A percentile compares a stretch with the other conserved stretches of the same genome.
phyloP scores from a whole-genome alignment of 331 rosid species.

The Phaseolus coccineus region DNA sequence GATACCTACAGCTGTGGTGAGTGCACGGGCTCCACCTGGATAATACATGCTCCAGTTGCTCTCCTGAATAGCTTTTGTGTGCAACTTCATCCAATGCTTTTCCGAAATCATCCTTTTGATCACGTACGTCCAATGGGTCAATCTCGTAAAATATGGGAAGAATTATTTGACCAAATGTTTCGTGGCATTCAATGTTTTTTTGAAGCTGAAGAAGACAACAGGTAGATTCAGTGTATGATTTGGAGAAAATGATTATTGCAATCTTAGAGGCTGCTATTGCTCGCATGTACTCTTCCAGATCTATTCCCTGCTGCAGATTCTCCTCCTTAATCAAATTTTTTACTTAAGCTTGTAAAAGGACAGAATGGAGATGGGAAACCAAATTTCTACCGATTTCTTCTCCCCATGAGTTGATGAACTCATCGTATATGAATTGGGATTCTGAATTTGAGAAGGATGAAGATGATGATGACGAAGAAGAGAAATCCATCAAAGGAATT shows the following conservation, averaged over 20 bases:
- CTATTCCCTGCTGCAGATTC: neutral
- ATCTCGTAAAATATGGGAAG: neutral
- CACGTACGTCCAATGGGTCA: neutral
- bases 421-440: neutral
- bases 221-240: neutral
- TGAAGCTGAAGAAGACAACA: neutral
- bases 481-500: neutral
- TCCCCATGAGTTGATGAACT: neutral
- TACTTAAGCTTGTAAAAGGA: neutral
- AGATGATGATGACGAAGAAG: neutral
- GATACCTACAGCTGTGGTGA: no score
- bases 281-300: no score
- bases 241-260: neutral
- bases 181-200: neutral
- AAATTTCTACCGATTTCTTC: neutral
- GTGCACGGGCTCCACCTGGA: no score
- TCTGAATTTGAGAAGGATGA: no score
- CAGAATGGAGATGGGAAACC: neutral
- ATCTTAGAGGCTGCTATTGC: neutral
- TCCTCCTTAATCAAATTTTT: neutral
- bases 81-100: neutral
- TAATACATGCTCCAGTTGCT: fast-evolving
- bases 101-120: neutral
- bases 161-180: neutral
- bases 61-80: neutral